Evolutionary conservation across 129 eudicot species (phyloP), one percentile per base, ranked within the genome.

Genomic region (Flaveria trinervia): DNA sequence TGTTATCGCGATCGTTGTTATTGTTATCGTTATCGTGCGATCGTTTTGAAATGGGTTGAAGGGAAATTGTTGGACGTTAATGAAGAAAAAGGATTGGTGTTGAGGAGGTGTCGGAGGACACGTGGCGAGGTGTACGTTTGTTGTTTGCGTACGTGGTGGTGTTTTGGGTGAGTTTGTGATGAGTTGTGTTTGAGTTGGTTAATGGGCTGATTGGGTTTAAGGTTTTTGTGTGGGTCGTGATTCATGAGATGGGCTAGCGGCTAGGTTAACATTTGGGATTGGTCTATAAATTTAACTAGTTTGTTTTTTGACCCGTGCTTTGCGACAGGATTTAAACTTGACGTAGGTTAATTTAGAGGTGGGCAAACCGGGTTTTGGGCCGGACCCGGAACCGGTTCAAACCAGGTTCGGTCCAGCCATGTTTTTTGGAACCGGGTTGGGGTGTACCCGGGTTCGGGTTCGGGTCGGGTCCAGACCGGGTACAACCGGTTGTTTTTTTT

Each of bases 51-150:
- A 7, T 30, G 51, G 2, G 43, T 9, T 4, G 5, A 9, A 54
- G 43, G 48, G 13, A 67, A 52, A 51, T 22, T 20, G 9, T 33
- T 33, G 39, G 39, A 33, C 7, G 26, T 45, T 60, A 60, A 46
- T 14, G 77, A 57, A 36, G 61, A 30, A 28, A 54, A 36, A 33
- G 45, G 48, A 79, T 61, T 41, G 77, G 65, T 48, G 2, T 23
- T 70, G 82, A 71, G 44, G 73, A 76, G 65, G 73, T 65, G 65
- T 12, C 3, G 68, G 74, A 52, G 39, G 77, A 49, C 66, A 79
- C 82, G 77, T 79, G 82, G 77, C 49, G 26, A 9, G 25, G 41
- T 71, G 1, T 33, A 12, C 0, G 26, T 12, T 33, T 59, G 20
- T 20, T 79, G 14, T 16, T 14, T 79, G 25, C 36, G 71, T 36